Base-by-base conservation (phyloP, 2,329 filamentous ascomycete species). In the Thermothelomyces thermophilus region DNA sequence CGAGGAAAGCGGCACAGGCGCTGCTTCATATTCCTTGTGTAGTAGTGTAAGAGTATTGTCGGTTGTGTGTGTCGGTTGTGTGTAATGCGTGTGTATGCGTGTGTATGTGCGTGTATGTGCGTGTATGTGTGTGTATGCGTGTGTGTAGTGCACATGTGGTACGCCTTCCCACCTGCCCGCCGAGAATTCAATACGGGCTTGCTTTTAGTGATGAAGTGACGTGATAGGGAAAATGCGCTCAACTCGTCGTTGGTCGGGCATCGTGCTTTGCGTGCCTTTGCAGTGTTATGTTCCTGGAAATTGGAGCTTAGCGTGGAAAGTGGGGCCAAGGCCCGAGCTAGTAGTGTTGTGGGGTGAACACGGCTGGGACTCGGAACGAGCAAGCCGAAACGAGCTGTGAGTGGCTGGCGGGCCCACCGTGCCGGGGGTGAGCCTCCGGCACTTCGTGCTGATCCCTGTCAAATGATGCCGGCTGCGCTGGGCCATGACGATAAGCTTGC, bases 401-500 rank as follows among this genome's bases (percentile, higher is more conserved):
- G 39, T 48, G 46, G 46, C 22, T 30, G 20, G 6, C 20, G 19
- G 20, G 8, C 8, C 46, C 36, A 24, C 36, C 28, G 17, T 14
- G 5, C 35, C 26, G 19, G n/a, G 35, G 26, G 17, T n/a, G 11
- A 19, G 28, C 16, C 42, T 44, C 13, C 24, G 24, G 9, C 5
- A 9, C 24, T 26, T 9, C 24, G 5, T 5, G 9, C 24, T 4
- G 16, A 22, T 48, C 58, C 56, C 52, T 57, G 56, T 48, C 55
- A 49, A n/a, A 57, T 60, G 55, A 59, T 55, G 56, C 56, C 56
- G 53, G 46, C 42, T 45, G 42, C 28, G 41, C 51, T 40, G 45
- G 36, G 49, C 49, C 37, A 56, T 54, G 55, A 51, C 49, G 53
- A 45, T 44, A 41, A 49, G 46, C 46, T 35, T 51, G 54, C 51